Conservation (phyloP, 495 filamentous ascomycete species). For the Margaritispora aquatica region DNA sequence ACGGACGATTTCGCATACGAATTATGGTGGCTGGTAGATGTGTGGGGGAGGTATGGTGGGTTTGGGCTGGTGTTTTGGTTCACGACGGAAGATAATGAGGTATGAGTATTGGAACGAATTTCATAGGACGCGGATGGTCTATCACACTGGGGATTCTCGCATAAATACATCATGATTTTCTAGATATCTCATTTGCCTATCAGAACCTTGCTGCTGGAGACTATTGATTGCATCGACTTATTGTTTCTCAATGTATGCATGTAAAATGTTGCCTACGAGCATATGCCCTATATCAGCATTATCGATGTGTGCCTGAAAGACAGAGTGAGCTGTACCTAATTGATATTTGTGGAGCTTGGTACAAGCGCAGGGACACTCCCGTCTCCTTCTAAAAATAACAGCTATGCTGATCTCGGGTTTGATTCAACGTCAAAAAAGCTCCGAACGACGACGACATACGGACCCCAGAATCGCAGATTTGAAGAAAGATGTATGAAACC, state of each 20-base stretch:
- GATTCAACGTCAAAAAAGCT: conserved; percentile 2
- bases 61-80: conserved; percentile 7
- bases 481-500: neutral
- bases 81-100: conserved; percentile 17
- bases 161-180: conserved; percentile 10
- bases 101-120: conserved; percentile 16
- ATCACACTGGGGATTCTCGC: conserved; percentile 12
- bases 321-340: too few species aligned
- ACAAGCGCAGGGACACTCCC: neutral
- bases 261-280: neutral
- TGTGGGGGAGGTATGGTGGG: neutral
- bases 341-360: too few species aligned
- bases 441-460: conserved; percentile 8
- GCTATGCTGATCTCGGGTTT: conserved; percentile 1
- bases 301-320: too few species aligned
- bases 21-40: neutral
- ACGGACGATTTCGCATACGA: neutral
- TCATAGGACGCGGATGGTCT: conserved; percentile 8
- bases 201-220: too few species aligned
- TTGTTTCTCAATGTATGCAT: too few species aligned
- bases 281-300: too few species aligned
- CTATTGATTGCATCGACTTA: too few species aligned
- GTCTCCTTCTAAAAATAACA: neutral
- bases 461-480: neutral
- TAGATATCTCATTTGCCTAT: neutral